Evolutionary conservation across 345 rosid genomes (phyloP).

Genomic region (Brassica napus): Da-Ae NC_063442.1:3444001-3444500

Average conservation of each 20-base stretch:
- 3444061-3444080: slow-evolving; percentile 18
- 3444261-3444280: slow-evolving; percentile 38
- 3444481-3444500: slow-evolving; percentile 89
- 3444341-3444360: slow-evolving; percentile 25
- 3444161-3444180: slow-evolving; percentile 4
- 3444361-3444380: slow-evolving; percentile 5
- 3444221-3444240: slow-evolving; percentile 42
- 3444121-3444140: not conserved
- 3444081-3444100: slow-evolving; percentile 33
- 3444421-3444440: slow-evolving; percentile 34
- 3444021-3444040: too few relatives aligned
- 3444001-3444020: too few relatives aligned
- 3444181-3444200: not conserved
- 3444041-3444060: too few relatives aligned
- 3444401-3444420: slow-evolving; percentile 20
- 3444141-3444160: slow-evolving; percentile 21
- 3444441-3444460: slow-evolving; percentile 46
- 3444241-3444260: slow-evolving; percentile 39
- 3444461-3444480: slow-evolving; percentile 80
- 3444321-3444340: not conserved
- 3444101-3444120: slow-evolving; percentile 25
- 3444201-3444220: slow-evolving; percentile 12
- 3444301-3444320: not conserved
- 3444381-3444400: slow-evolving; percentile 3
- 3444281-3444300: slow-evolving; percentile 32